Evolutionary conservation across 768 basidiomycete genomes (phyloP).

Genomic region (Tricholoma bakamatsutake): DNA sequence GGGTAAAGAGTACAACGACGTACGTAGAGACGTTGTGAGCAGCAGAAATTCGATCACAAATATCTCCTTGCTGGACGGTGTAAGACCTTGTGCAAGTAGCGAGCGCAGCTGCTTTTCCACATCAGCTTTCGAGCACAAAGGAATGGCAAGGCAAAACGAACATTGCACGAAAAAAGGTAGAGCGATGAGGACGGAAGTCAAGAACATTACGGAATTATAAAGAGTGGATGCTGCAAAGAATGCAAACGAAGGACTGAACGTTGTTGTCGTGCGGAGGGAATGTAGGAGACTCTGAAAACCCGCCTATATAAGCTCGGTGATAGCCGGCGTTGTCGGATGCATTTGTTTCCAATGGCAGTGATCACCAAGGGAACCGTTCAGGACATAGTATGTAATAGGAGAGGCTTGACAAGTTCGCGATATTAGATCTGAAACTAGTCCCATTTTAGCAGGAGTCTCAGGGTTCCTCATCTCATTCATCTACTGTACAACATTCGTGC

Average conservation of each 20-base stretch:
- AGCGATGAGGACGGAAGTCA: constrained; percentile 38
- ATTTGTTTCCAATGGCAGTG: too few species aligned
- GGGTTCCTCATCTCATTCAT: neutral
- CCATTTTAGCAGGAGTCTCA: neutral
- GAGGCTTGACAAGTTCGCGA: too few species aligned
- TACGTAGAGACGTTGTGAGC: constrained; percentile 58
- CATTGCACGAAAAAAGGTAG: constrained; percentile 42
- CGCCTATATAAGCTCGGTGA: constrained; percentile 14
- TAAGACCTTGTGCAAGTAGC: constrained; percentile 54
- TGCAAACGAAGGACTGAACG: constrained; percentile 18
- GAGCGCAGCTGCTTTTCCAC: constrained; percentile 18
- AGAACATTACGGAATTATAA: constrained; percentile 7
- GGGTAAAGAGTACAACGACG: constrained; percentile 15
- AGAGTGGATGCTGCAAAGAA: constrained; percentile 14
- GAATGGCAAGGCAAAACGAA: constrained; percentile 14
- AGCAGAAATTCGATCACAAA: constrained; percentile 65
- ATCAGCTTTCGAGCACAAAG: constrained; percentile 2
- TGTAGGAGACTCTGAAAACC: constrained; percentile 2
- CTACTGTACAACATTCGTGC: neutral
- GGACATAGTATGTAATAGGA: too few species aligned
- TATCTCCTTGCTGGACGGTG: constrained; percentile 51
- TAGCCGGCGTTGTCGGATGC: neutral
- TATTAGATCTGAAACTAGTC: neutral
- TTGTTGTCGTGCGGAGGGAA: constrained; percentile 5
- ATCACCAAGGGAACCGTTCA: too few species aligned